Evolutionary conservation across 768 basidiomycete genomes (phyloP), one percentile per base, ranked within the genome.

Genomic region (Cytidiella melzeri): DNA sequence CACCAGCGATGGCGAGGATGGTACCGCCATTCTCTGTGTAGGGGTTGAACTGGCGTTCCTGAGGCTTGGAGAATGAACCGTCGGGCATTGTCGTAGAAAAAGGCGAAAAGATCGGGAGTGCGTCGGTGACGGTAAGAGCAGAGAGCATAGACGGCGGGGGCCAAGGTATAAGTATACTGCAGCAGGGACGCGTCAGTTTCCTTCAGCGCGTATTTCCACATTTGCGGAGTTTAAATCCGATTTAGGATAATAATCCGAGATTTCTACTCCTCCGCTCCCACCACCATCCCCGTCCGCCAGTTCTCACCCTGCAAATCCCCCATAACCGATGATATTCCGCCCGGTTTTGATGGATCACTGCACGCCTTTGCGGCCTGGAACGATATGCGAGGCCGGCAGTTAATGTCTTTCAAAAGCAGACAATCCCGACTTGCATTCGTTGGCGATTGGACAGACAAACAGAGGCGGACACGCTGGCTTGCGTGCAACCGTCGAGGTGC

Each of bases 1-100:
- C 79, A 46, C 95, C 96, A 4, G 94, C 92, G 64, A 98, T 90
- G 62, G 90, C 90, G 60, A 99, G 83, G 69, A 97, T 95, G 18
- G 94, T 93, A 23, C 96, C 95, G 25, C 95, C 95, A 59, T 97
- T 97, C 58, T 92, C 83, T 2, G 83, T 75, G 78, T 96, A 95
- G 0, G 92, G 92, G 61, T 90, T 84, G 72, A 95, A 94, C 37
- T 75, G 73, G 41, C 80, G 71, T 57, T 83, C 75, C 49, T 79
- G 77, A 20, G 73, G 71, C 50, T 58, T 57, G 19, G 58, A 43
- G 41, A 54, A 59, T 18, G 62, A 61, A 36, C 60, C 58, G 62
- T 63, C 62, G 47, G 62, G 62, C 62, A 63, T 63, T 11, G 51
- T 54, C 41, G 13, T 9, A 2, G 28, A 21, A 12, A 21, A 23